Evolutionary conservation across 305 asterid species (phyloP).

Genomic region (Ajuga reptans): DNA sequence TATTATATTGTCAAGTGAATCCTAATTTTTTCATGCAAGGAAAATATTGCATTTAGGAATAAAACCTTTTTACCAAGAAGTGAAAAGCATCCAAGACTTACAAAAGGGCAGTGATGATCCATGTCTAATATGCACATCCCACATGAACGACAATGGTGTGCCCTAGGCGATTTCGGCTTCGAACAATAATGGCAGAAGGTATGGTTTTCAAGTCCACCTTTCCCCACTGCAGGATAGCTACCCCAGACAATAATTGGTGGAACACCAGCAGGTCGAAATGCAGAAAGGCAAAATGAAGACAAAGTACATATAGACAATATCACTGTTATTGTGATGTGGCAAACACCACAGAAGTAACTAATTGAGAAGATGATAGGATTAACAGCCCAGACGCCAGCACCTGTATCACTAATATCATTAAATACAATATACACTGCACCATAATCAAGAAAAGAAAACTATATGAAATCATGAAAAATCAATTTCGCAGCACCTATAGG

Average conservation of each 20-base stretch:
- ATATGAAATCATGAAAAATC: not conserved
- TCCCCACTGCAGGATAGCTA: conserved; percentile 83
- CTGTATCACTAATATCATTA: conserved; percentile 36
- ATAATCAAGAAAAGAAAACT: not conserved
- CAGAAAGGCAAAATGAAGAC: conserved; percentile 52
- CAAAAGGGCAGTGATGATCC: conserved; percentile 99
- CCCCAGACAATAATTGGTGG: conserved; percentile 88
- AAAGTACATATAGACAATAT: conserved; percentile 53
- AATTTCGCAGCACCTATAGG: conserved; percentile 1
- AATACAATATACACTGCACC: conserved; percentile 6
- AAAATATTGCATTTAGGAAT: not conserved
- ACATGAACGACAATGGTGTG: conserved; percentile 91
- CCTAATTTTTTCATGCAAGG: not conserved
- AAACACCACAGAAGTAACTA: conserved; percentile 41
- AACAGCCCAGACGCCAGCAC: conserved; percentile 81
- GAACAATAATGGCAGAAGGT: conserved; percentile 69
- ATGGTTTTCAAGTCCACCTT: conserved; percentile 77
- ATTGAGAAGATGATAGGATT: conserved; percentile 58
- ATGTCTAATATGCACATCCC: conserved; percentile 78
- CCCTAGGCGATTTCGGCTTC: conserved; percentile 78
- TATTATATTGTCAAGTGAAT: not conserved
- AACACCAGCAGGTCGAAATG: conserved; percentile 68
- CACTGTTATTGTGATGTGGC: conserved; percentile 37
- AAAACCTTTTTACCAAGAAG: not conserved
- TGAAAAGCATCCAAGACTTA: conserved; percentile 35